Evolutionary conservation across 2,329 filamentous ascomycete genomes (phyloP), one percentile per base, ranked within the genome.

Genomic region (Tolypocladium tropicale): DNA sequence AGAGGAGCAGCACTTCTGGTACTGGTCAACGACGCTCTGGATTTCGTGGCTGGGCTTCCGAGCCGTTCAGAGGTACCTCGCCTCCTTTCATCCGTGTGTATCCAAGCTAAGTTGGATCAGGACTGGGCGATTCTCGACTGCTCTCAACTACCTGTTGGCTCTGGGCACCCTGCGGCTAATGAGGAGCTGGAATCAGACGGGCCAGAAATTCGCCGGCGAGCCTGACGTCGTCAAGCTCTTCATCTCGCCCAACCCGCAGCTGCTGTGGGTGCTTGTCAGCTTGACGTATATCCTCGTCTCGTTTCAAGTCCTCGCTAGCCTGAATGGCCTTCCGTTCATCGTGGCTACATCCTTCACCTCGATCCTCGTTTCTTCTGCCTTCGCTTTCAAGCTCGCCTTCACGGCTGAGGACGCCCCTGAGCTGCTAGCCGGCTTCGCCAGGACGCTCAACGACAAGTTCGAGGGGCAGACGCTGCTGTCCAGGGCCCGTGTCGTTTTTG

Each of bases 1-100:
- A 71, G 94, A 99, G 72, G 94, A 99, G 70, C 94, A 99, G 53
- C 90, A 97, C 62, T 96, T 96, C 68, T 99, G 94, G 94, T 97
- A 99, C 72, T 97, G 93, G 91, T 73, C 83, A 1, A 81, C 86
- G 0, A 85, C 87, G 0, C 80, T 83, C 7, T 95, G 89, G 89
- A 67, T 88, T 34, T 71, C 76, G 1, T 74, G 78, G 33, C 72
- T 86, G 14, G 76, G 75, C 34, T 60, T 80, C 46, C 78, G 75
- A 61, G 72, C 74, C 65, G 72, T 76, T 49, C 68, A 66, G 56
- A 71, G 71, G 76, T 76, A 60, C 49, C 65, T 49, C 28, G 4
- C 18, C 16, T n/a, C 16, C 12, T 6, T 25, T 3, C 14, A 5
- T 12, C 53, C 33, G 39, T 11, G 4, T 11, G 7, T 2, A 53